Conservation (phyloP, 2,329 filamentous ascomycete genomes). For the Nannizzia gypsea region DNA sequence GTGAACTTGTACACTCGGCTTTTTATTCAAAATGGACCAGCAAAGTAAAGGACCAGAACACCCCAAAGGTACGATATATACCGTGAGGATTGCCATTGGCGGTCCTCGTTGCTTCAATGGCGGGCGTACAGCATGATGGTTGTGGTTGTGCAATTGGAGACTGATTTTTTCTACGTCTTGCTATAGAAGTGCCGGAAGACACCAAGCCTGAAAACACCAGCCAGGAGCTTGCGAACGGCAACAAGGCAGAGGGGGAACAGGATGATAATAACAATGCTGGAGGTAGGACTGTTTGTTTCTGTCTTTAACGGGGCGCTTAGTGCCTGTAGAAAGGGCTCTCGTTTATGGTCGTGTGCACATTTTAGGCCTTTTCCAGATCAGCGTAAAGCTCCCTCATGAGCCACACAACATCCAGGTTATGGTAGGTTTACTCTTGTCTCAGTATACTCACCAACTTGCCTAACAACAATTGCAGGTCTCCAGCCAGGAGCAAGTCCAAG, state of each 20-base stretch:
- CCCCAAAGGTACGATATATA: slow-evolving; percentile 27
- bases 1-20: not conserved
- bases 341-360: slow-evolving; percentile 6
- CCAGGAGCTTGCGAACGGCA: slow-evolving; percentile 23
- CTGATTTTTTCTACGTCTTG: not conserved
- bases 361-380: slow-evolving; percentile 54
- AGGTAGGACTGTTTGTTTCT: slow-evolving; percentile 8
- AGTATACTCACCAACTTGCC: not conserved
- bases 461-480: slow-evolving; percentile 51
- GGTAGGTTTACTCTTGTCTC: slow-evolving; percentile 43
- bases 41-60: slow-evolving; percentile 30
- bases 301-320: not conserved
- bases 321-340: not conserved
- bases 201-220: slow-evolving; percentile 7
- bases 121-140: not conserved
- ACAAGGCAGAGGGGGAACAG: slow-evolving; percentile 22
- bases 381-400: slow-evolving; percentile 69
- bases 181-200: slow-evolving; percentile 10
- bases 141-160: not conserved
- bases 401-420: slow-evolving; percentile 72
- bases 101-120: not conserved
- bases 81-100: slow-evolving; percentile 1
- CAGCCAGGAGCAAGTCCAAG: slow-evolving; percentile 89
- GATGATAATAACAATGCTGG: slow-evolving; percentile 24
- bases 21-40: slow-evolving; percentile 26